Evolutionary conservation across 768 basidiomycete species (phyloP), one percentile per base, ranked within the genome.

Genomic region (Psilocybe cyanescens): DNA sequence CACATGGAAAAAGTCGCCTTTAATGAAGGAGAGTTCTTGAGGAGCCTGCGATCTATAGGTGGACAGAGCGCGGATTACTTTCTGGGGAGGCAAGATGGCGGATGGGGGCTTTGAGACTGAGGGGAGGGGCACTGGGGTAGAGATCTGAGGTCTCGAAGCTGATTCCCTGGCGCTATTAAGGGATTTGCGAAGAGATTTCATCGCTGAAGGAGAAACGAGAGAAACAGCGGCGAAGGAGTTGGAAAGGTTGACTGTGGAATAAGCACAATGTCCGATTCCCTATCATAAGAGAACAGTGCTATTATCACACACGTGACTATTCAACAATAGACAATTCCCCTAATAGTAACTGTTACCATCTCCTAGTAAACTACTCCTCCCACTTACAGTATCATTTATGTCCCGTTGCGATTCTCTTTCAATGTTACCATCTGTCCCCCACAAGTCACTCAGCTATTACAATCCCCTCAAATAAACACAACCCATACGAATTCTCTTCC

Each of bases 1-100:
- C 53, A 99, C 97, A 76, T 99, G 92, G 81, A 98, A 99, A 78
- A 99, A 97, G 78, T 99, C 97, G 64, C 97, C 97, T 76, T 92
- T 91, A 65, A 85, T 80, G 74, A 98, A 99, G 31, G 92, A 85
- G 46, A 99, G 87, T 67, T 98, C 89, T 71, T 93, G 89, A 2
- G 95, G 94, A 0, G 86, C 83, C 60, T 83, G 80, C 2, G 93
- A 85, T 50, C 82, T 77, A 77, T 94, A 87, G 2, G 80, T 68
- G 8, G 82, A 75, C 64, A 91, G 78, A 3, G 97, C 96, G 60
- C 92, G 91, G 67, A 99, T 97, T 73, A 98, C 96, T 74, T 95
- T 97, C 76, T 96, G 92, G 2, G 97, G 95, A 1, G 94, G 95
- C 0, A 89, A 75, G 62, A 92, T 86, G 28, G 90, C 83, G 47